Base-by-base conservation (phyloP, 305 asterid species). In the Fraxinus greggii region DNA sequence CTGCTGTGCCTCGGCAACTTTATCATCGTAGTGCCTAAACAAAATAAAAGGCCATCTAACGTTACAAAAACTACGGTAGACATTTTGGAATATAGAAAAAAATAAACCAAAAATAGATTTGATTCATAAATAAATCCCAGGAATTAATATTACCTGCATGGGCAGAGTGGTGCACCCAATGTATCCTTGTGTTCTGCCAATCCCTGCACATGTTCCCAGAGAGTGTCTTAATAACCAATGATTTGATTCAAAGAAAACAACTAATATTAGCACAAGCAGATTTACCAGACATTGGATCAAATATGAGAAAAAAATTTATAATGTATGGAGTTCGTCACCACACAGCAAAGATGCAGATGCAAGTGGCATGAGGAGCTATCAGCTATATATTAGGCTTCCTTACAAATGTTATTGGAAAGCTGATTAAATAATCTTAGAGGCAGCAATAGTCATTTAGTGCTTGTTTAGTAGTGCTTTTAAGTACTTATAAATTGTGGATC, bases 121-220 rank as follows among this genome's bases (percentile, higher is more conserved):
- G 72, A 21, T 28, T 9, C n/a, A 78, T 5, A 61, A 26, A 76
- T 61, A 36, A 32, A 67, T n/a, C 12, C 15, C 21, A 23, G n/a
- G 13, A 73, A 63, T 4, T 51, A 45, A 69, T 65, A 78, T 83
- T 85, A 91, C 98, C 99, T 89, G 86, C 98, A 93, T 83, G 98
- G 99, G 84, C 98, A 95, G 77, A 94, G 97, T 80, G 98, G 98
- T n/a, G 98, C 98, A 56, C 98, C 98, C 83, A 93, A 83, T 67
- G 98, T 84, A 84, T 95, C 99, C 92, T 94, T 94, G 90, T 95
- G 98, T 80, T 94, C 97, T 28, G 99, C 98, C 86, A 95, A 90
- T 77, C 99, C 99, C 99, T 95, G 85, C 61, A 33, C 79, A 88
- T 75, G 81, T 51, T 83, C 80, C 80, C 72, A 72, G 29, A 65